Evolutionary conservation across 2,329 filamentous ascomycete genomes (phyloP).

Genomic region (Pestalotiopsis sp.): DNA sequence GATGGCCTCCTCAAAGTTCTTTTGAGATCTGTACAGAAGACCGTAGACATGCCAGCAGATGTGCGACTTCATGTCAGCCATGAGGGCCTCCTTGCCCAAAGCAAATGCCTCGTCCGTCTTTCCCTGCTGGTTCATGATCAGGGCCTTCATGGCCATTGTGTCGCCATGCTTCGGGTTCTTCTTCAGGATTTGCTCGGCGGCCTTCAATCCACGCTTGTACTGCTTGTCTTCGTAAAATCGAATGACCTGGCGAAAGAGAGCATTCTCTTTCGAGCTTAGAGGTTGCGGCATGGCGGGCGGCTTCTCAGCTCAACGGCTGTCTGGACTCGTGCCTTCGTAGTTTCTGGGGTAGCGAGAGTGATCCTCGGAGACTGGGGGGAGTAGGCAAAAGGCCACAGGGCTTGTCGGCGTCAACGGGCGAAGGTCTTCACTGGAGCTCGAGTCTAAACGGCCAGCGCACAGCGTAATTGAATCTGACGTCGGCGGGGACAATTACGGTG

Average conservation of each 20-base stretch:
- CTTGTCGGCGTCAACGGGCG: not conserved
- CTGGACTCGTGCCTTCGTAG: not conserved
- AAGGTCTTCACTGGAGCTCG: not conserved
- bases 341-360: slow-evolving; percentile 14
- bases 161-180: slow-evolving; percentile 97
- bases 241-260: slow-evolving; percentile 93
- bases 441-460: not conserved
- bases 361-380: not conserved
- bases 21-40: slow-evolving; percentile 86
- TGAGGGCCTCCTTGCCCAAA: slow-evolving; percentile 88
- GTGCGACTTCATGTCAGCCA: slow-evolving; percentile 97
- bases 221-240: slow-evolving; percentile 98
- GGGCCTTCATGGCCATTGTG: slow-evolving; percentile 97
- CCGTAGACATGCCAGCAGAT: slow-evolving; percentile 99
- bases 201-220: slow-evolving; percentile 92
- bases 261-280: slow-evolving; percentile 83
- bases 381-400: not conserved
- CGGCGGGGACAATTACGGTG: not conserved
- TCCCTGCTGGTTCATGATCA: slow-evolving; percentile 91
- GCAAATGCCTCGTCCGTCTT: slow-evolving; percentile 94
- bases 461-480: not conserved
- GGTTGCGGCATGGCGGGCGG: slow-evolving; percentile 66
- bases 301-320: slow-evolving; percentile 13
- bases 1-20: slow-evolving; percentile 99
- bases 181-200: slow-evolving; percentile 92